Percentiles rank a stretch among this genome's conserved stretches.
These are phyloP conservation scores for Diplocarpon rosae DNA, from an alignment of 2,329 filamentous ascomycete species.

Conservation along the genomic window DNA sequence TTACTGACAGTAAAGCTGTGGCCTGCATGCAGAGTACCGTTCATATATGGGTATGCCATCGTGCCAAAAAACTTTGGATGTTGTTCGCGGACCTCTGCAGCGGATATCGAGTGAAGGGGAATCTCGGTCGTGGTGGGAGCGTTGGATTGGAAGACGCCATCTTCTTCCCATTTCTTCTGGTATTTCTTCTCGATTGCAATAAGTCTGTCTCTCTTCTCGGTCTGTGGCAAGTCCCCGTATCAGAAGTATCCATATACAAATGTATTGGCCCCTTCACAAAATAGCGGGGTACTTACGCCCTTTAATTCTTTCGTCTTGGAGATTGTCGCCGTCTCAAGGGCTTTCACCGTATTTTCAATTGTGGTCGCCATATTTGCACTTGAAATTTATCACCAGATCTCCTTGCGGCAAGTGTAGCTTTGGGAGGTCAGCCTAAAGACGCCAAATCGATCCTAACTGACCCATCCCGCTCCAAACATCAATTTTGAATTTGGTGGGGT, in stretches of 20 bases:
- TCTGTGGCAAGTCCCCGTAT: constrained; percentile 35
- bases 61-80: constrained; percentile 86
- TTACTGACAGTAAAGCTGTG: constrained; percentile 90
- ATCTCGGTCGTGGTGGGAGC: constrained; percentile 72
- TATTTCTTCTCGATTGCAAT: constrained; percentile 85
- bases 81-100: constrained; percentile 66
- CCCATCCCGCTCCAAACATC: constrained; percentile 5
- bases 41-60: constrained; percentile 74
- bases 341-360: constrained; percentile 29
- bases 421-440: constrained; percentile 10
- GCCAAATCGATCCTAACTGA: constrained; percentile 3
- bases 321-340: constrained; percentile 40
- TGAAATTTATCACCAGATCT: constrained; percentile 3
- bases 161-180: constrained; percentile 71
- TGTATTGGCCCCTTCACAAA: constrained; percentile 8
- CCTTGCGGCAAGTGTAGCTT: neutral
- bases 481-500: constrained; percentile 20
- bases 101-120: constrained; percentile 60
- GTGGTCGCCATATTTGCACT: constrained; percentile 33
- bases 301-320: constrained; percentile 52
- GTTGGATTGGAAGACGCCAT: constrained; percentile 72
- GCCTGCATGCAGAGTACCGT: constrained; percentile 78
- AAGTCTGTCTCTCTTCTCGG: constrained; percentile 76
- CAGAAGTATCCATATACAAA: constrained; percentile 10
- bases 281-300: constrained; percentile 34